Evolutionary conservation across 306 rosid genomes (phyloP).

Genomic region (Lotus japonicus): DNA sequence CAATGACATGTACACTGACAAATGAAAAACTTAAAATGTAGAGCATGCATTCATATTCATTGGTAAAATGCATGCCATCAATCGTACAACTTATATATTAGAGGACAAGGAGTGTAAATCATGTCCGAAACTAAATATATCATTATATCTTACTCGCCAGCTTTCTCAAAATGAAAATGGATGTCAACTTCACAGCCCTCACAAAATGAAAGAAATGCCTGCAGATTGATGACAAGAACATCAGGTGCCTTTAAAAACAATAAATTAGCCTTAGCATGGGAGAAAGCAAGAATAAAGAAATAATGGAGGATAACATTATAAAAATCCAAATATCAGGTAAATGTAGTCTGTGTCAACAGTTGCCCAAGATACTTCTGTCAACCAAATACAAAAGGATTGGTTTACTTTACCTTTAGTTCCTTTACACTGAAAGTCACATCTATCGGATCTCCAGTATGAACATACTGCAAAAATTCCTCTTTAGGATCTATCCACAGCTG

Average conservation of each 20-base stretch:
- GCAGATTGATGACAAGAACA: conserved; percentile 28
- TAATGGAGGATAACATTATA: background rate
- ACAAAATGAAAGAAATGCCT: conserved; percentile 94
- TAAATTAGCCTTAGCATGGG: background rate
- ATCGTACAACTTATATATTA: background rate
- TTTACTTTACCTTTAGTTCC: conserved; percentile 74
- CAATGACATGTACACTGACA: background rate
- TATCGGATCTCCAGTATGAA: conserved; percentile 73
- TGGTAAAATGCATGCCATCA: background rate
- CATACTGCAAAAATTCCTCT: conserved; percentile 86
- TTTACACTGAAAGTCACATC: conserved; percentile 92
- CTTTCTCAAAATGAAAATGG: conserved; percentile 75
- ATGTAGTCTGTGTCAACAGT: conserved; percentile 10
- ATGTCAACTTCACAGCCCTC: conserved; percentile 94
- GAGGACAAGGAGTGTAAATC: background rate
- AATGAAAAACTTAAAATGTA: background rate
- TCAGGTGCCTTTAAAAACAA: background rate
- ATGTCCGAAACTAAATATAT: background rate
- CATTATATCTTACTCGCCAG: conserved; percentile 84
- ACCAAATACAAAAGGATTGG: conserved; percentile 13
- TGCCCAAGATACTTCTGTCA: background rate
- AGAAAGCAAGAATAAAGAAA: conserved; percentile 1
- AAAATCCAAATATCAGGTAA: conserved; percentile 3
- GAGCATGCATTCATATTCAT: background rate
- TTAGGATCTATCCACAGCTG: conserved; percentile 95